Base-by-base conservation (phyloP, 495 filamentous ascomycete genomes). In the Aspergillus bertholletiae region DNA sequence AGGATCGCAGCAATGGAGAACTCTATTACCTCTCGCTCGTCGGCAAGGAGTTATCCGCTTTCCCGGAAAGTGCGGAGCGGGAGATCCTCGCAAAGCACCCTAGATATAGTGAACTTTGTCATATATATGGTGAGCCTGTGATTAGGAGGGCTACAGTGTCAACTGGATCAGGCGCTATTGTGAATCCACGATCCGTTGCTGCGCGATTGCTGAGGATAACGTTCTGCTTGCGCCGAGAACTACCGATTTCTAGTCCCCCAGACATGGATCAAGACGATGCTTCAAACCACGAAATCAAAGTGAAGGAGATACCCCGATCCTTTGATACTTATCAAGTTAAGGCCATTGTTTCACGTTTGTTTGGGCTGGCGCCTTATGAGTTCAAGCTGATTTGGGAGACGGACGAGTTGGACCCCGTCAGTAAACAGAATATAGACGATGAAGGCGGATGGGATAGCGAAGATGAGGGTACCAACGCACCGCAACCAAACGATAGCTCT, bases 21-120 rank as follows among this genome's bases (percentile, higher is more conserved):
- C 85, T 92, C 63, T 98, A 92, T 69, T 98, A 97, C 65, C 82
- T 97, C 11, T 86, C 83, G 6, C 80, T 84, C 26, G 92, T 97
- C 49, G 88, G 80, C 17, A 83, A 84, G 46, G 88, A 89, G 60
- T 73, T 96, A 18, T 83, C 87, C 15, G 75, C 75, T 9, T 79
- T 76, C 0, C 76, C 85, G 0, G 73, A 82, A 56, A 69, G 69
- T 1, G 72, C 78, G n/a, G 80, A 85, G 57, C 58, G 63, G 3
- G 62, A 65, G 2, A 77, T 89, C 8, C 72, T 87, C 7, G 69
- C 69, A 7, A 58, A 73, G 17, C 90, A 97, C 65, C 81, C 78
- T 2, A 79, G 91, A 3, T 98, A 87, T 65, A 61, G 54, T 1
- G 86, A 85, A 44, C 72, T 98, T 23, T 96, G 91, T 59, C 79